Base-by-base conservation (phyloP, 2,329 filamentous ascomycete genomes). In the Pseudogymnoascus sp. region DNA sequence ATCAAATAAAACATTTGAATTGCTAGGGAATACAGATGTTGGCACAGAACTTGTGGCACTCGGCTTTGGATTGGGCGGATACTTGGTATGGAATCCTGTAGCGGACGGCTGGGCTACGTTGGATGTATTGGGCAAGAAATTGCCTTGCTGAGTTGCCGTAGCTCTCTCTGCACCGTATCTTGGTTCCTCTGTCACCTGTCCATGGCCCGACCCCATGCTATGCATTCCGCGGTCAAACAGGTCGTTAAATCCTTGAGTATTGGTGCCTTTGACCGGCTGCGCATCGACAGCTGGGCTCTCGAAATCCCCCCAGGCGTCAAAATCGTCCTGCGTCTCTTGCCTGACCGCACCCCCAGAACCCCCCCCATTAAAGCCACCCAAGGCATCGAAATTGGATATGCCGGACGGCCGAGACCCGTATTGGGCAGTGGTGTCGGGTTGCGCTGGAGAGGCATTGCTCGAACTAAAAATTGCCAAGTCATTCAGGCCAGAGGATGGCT, bases 1-100 rank as follows among this genome's bases (percentile, higher is more conserved):
- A 66, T 74, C 72, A 61, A 74, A 74, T 6, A 74, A 58, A 13
- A 74, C 63, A 11, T 74, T 39, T 59, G 57, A 11, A 36, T 39
- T 8, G 2, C 8, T 21, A 33, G 41, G 59, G 9, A 29, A 59
- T 26, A 41, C 37, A 31, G 57, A 15, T 41, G 31, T 11, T n/a
- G 40, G 59, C 7, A 41, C 15, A 44, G 21, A 33, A 15, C 29
- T 41, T 39, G 57, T 26, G 35, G 35, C 26, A 26, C 11, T 39
- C 35, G 57, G 57, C 24, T 37, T 59, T 59, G 57, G 35, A 15
- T 39, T 39, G 26, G 57, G 57, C 33, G 37, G 21, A 39, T 59
- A 37, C 26, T 33, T 17, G 36, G 15, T 41, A 33, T 60, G 36
- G 29, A 54, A 54, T 33, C 47, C 47, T 17, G 59, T 13, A 31